These are phyloP conservation scores for Penicillium psychrosexuale DNA, from an alignment of 2,329 filamentous ascomycete species.

Conservation along the genomic window DNA sequence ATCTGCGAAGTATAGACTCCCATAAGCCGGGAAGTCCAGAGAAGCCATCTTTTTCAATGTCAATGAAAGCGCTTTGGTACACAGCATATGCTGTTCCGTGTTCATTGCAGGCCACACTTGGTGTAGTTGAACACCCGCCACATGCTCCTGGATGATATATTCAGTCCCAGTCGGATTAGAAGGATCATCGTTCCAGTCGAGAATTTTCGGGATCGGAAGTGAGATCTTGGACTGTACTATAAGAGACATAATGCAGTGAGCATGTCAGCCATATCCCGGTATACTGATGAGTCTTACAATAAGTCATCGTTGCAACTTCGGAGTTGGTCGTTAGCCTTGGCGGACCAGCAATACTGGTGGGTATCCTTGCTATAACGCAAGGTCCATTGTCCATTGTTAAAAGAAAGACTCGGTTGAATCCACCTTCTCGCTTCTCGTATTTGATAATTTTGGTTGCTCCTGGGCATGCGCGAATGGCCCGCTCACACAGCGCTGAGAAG, in stretches of 20 bases:
- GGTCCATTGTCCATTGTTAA: slow-evolving; percentile 41
- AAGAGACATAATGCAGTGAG: slow-evolving; percentile 1
- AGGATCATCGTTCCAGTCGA: slow-evolving; percentile 26
- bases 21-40: slow-evolving; percentile 39
- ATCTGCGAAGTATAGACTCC: slow-evolving; percentile 37
- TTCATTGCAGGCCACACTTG: slow-evolving; percentile 36
- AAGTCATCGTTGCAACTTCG: slow-evolving; percentile 49
- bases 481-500: slow-evolving; percentile 40
- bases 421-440: slow-evolving; percentile 46
- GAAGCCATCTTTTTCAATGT: slow-evolving; percentile 31
- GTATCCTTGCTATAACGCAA: slow-evolving; percentile 43
- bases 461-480: slow-evolving; percentile 35
- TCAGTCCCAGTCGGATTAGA: slow-evolving; percentile 36
- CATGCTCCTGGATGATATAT: slow-evolving; percentile 43
- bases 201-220: slow-evolving; percentile 25
- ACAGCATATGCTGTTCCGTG: slow-evolving; percentile 33
- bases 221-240: slow-evolving; percentile 24
- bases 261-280: neutral
- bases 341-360: slow-evolving; percentile 41
- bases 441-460: slow-evolving; percentile 34
- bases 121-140: slow-evolving; percentile 32
- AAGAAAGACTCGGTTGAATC: slow-evolving; percentile 47
- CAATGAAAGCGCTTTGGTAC: slow-evolving; percentile 29
- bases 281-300: slow-evolving; percentile 31
- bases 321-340: slow-evolving; percentile 40